Percentiles rank a stretch among this genome's conserved stretches.
phyloP scores from a whole-genome alignment of 116 monocot species.

The Phalaenopsis hybrid region DNA sequence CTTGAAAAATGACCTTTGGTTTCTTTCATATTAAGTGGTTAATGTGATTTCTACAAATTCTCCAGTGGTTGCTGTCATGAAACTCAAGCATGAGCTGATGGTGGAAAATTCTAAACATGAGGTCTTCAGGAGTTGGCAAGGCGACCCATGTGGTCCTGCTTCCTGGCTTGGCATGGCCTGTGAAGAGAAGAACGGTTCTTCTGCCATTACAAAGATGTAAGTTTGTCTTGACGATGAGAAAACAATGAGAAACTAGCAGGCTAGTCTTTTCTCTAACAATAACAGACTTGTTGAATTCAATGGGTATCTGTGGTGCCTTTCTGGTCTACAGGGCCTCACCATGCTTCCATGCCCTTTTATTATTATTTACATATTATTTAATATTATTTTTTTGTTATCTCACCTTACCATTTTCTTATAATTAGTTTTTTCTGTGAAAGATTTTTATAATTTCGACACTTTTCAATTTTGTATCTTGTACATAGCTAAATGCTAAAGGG shows the following conservation, averaged over 20 bases:
- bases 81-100: constrained; percentile 24
- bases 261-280: neutral
- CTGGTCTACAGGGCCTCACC: neutral
- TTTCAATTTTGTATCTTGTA: neutral
- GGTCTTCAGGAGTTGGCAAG: constrained; percentile 27
- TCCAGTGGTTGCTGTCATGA: constrained; percentile 25
- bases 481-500: neutral
- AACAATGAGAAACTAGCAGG: neutral
- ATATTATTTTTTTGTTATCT: too few relatives aligned
- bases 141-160: constrained; percentile 37
- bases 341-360: neutral
- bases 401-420: neutral
- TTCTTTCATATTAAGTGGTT: neutral
- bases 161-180: constrained; percentile 36
- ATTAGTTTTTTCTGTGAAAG: neutral
- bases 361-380: too few relatives aligned
- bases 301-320: too few relatives aligned
- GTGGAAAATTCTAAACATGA: constrained; percentile 20
- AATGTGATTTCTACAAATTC: neutral
- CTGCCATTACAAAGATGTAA: constrained; percentile 35
- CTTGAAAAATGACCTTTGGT: neutral
- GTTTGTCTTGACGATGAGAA: constrained; percentile 7
- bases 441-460: neutral
- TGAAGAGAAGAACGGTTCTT: constrained; percentile 8
- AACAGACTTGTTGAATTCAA: neutral